Evolutionary conservation across 2,329 filamentous ascomycete genomes (phyloP), one percentile per base, ranked within the genome.

Genomic region (Pyrenochaeta sp.): DNA sequence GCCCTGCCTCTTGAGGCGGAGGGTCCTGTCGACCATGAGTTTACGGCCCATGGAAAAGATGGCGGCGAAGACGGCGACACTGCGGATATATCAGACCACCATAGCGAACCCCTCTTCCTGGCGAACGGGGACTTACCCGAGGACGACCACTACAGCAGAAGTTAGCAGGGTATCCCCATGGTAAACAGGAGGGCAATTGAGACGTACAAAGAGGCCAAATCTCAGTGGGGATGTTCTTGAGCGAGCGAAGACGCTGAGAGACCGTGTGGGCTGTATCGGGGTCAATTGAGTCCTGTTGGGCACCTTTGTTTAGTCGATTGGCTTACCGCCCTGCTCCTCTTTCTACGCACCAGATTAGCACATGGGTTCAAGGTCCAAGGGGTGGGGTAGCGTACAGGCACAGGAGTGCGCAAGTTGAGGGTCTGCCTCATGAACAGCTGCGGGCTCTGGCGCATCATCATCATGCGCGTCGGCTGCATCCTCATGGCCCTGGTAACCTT

Each of bases 221-320:
- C 82, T 99, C 94, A 62, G 90, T 85, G 61, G 94, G 94, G 70
- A 97, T 88, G 77, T 86, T 86, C 83, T 88, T 92, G 69, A 96
- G 81, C 72, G 85, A 87, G 73, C 92, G 89, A 67, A 99, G 81
- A 73, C 93, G 90, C 81, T 97, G 94, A 60, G 93, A 96, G 76
- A 97, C 85, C 67, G 93, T 96, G 80, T 97, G 94, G 72, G 90
- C 94, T 99, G 63, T 40, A 37, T 30, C 41, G 58, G 40, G 10
- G 44, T 58, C 48, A 60, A 50, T 63, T 34, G 41, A n/a, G 44
- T 44, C 30, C 44, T 35, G 36, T 38, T 7, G 35, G 18, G 24
- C 30, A 29, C 24, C 35, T 6, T 21, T 35, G 35, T 30, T 44
- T 17, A 50, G 36, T 41, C 55, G 59, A 60, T 63, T 60, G 47